Percentiles rank a stretch among this genome's conserved stretches.
Evolutionary conservation across 768 basidiomycete species (phyloP).

Genomic region (Mrakia gelida): DNA sequence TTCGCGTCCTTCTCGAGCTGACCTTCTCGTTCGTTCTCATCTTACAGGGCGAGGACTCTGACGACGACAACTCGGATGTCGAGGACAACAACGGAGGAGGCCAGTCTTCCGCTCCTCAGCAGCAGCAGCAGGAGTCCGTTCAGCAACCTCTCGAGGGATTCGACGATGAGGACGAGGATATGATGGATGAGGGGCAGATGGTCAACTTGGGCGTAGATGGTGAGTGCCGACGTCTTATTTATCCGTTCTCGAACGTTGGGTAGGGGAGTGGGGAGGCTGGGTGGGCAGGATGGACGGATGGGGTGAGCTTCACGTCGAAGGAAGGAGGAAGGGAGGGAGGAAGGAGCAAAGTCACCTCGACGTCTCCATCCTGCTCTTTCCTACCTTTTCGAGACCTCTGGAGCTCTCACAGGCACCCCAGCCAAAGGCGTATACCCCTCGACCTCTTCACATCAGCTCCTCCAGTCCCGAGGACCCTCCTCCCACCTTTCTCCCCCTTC

Average conservation of each 20-base stretch:
- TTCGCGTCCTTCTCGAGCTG: neutral
- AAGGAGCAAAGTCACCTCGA: neutral
- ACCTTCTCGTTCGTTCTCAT: neutral
- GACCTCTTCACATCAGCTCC: too few species aligned
- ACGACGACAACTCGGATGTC: conserved; percentile 29
- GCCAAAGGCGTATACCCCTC: too few species aligned
- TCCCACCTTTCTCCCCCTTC: neutral
- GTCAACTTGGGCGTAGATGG: conserved; percentile 40
- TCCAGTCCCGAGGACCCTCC: too few species aligned
- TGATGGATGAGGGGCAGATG: conserved; percentile 15
- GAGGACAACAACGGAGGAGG: conserved; percentile 21
- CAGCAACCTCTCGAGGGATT: conserved; percentile 11
- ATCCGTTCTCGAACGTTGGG: neutral
- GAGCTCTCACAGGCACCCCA: too few species aligned
- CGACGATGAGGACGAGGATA: conserved; percentile 19
- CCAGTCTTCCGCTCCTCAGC: neutral
- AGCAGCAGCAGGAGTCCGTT: neutral
- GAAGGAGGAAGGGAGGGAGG: neutral
- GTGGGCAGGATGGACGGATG: neutral
- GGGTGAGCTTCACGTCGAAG: neutral
- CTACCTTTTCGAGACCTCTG: neutral
- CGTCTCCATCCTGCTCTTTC: neutral
- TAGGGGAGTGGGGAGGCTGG: neutral
- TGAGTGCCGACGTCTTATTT: conserved; percentile 26
- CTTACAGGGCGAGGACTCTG: conserved; percentile 29